These are phyloP conservation scores for Candida koratica DNA, from an alignment of 805 yeast genomes.

Conservation along the genomic window DNA sequence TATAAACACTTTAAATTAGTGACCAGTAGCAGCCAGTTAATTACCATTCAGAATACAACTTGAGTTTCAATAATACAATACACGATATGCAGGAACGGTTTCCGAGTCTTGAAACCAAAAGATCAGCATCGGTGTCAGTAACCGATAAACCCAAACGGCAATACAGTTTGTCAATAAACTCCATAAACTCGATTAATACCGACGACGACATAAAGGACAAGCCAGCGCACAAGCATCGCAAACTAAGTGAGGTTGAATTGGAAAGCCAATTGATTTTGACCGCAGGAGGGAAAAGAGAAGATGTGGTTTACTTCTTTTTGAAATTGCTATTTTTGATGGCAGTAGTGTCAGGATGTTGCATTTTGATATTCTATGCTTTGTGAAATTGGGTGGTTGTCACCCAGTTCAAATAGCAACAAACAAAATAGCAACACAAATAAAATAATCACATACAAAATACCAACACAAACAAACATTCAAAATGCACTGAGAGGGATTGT, in stretches of 20 bases:
- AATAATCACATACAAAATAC: no score
- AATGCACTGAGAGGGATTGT: no score
- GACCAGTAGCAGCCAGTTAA: no score
- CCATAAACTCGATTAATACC: constrained; percentile 12
- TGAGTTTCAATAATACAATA: no score
- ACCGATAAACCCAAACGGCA: constrained; percentile 12
- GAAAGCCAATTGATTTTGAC: constrained; percentile 35
- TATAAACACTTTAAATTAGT: no score
- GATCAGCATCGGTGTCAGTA: constrained; percentile 14
- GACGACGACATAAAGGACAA: constrained; percentile 9
- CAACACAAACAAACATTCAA: no score
- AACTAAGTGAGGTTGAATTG: constrained; percentile 30
- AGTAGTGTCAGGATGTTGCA: constrained; percentile 31
- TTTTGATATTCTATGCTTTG: constrained; percentile 35
- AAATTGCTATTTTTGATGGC: constrained; percentile 27
- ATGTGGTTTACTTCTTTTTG: constrained; percentile 29
- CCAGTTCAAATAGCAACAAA: no score
- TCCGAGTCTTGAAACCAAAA: constrained; percentile 8
- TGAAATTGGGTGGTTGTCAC: no score
- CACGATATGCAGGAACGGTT: constrained; percentile 7
- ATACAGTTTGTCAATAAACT: constrained; percentile 13
- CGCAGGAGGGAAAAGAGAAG: constrained; percentile 36
- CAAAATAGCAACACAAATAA: no score
- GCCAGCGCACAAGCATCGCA: constrained; percentile 21
- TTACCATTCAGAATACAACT: no score